phyloP scores from a whole-genome alignment of 2,329 filamentous ascomycete species.

The Elsinoe necatrix region DNA sequence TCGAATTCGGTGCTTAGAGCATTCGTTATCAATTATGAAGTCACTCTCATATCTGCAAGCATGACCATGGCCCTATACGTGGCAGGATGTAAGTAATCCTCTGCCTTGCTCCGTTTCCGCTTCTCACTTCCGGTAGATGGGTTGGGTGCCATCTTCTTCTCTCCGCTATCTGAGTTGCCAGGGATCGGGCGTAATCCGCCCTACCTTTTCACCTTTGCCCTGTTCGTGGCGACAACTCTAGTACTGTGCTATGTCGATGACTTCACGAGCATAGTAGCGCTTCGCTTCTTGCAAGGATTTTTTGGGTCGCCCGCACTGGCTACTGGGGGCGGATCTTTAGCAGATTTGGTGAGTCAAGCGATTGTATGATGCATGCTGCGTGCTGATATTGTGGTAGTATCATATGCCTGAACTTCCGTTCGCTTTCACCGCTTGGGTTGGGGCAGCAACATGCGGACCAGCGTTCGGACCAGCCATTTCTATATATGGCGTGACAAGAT shows the following conservation, averaged over 20 bases:
- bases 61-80: slow-evolving; percentile 1
- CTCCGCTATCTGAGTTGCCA: slow-evolving; percentile 59
- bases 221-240: slow-evolving; percentile 60
- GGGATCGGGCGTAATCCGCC: slow-evolving; percentile 58
- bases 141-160: slow-evolving; percentile 56
- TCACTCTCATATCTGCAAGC: neutral
- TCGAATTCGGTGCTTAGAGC: too few species aligned
- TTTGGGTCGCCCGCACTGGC: slow-evolving; percentile 59
- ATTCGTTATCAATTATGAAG: neutral
- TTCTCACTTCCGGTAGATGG: slow-evolving; percentile 32
- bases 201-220: slow-evolving; percentile 58
- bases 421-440: slow-evolving; percentile 52
- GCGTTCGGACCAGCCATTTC: slow-evolving; percentile 54
- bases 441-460: slow-evolving; percentile 41
- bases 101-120: slow-evolving; percentile 22
- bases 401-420: slow-evolving; percentile 49
- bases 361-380: slow-evolving; percentile 10
- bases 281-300: slow-evolving; percentile 57
- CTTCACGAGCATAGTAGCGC: slow-evolving; percentile 51
- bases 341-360: slow-evolving; percentile 37
- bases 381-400: slow-evolving; percentile 28
- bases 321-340: slow-evolving; percentile 46
- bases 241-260: slow-evolving; percentile 39
- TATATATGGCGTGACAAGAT: slow-evolving; percentile 50
- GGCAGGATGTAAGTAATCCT: neutral